Conservation (phyloP, 1,284 basidiomycete species). For the Cryptococcus sp. region DNA sequence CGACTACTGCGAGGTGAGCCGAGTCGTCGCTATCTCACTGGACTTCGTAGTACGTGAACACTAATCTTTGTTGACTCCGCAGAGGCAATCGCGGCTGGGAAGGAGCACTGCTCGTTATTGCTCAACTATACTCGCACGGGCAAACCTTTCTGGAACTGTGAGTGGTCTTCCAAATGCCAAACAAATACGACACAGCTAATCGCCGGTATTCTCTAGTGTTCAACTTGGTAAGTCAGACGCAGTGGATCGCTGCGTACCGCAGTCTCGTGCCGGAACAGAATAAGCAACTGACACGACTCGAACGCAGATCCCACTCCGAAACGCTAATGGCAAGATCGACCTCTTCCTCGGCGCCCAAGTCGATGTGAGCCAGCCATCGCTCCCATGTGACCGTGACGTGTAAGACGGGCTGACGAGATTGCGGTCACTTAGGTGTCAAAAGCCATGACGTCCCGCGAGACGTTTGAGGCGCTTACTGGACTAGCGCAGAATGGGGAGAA, state of each 20-base stretch:
- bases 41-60: no score
- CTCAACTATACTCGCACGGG: slow-evolving; percentile 27
- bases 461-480: neutral
- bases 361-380: slow-evolving; percentile 13
- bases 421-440: slow-evolving; percentile 14
- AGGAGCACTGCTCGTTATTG: slow-evolving; percentile 24
- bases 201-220: slow-evolving; percentile 9
- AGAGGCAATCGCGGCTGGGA: slow-evolving; percentile 21
- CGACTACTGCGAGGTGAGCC: slow-evolving; percentile 17
- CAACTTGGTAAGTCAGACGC: slow-evolving; percentile 15
- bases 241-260: neutral
- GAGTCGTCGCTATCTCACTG: no score
- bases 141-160: slow-evolving; percentile 28
- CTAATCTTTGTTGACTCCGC: no score
- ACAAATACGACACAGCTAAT: neutral
- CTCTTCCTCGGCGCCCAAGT: slow-evolving; percentile 23
- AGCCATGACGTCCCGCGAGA: slow-evolving; percentile 8
- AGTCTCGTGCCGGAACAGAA: neutral
- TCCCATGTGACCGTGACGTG: neutral
- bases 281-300: neutral
- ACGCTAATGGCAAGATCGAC: slow-evolving; percentile 16
- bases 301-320: slow-evolving; percentile 20
- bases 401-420: neutral
- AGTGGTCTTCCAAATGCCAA: neutral
- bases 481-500: neutral